phyloP scores from a whole-genome alignment of 164 flowering plant species.

The Paratinospora sagittata region DNA sequence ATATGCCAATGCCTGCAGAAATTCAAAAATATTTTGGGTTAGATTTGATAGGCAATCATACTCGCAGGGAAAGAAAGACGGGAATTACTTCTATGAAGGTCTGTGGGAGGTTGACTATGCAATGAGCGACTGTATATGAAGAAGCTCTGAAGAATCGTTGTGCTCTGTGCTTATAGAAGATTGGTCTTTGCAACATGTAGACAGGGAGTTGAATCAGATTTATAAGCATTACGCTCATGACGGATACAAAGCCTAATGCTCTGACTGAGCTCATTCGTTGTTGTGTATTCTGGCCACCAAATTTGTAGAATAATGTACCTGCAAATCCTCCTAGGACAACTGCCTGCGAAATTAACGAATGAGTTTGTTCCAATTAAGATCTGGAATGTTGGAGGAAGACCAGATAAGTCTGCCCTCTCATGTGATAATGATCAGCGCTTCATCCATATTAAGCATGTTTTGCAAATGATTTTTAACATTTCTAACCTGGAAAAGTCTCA shows the following conservation, averaged over 20 bases:
- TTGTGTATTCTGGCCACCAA: slow-evolving; percentile 23
- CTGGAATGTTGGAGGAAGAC: background rate
- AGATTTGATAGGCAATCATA: background rate
- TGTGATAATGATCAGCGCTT: no score
- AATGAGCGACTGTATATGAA: slow-evolving; percentile 22
- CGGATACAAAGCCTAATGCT: slow-evolving; percentile 28
- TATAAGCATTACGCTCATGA: slow-evolving; percentile 30
- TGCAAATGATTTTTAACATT: background rate
- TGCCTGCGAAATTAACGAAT: slow-evolving; percentile 18
- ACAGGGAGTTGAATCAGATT: slow-evolving; percentile 29
- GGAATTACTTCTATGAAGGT: slow-evolving; percentile 20
- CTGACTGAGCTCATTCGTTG: slow-evolving; percentile 24
- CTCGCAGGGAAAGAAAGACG: background rate
- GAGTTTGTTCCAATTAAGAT: no score
- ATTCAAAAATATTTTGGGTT: background rate
- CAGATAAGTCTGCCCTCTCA: background rate
- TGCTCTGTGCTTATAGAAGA: slow-evolving; percentile 31
- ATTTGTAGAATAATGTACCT: slow-evolving; percentile 28
- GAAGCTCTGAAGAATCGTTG: slow-evolving; percentile 31
- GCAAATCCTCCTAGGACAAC: slow-evolving; percentile 20
- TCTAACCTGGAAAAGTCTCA: slow-evolving; percentile 25
- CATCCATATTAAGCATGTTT: no score
- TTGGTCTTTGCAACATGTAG: slow-evolving; percentile 29
- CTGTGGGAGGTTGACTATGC: slow-evolving; percentile 28
- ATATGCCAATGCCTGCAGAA: slow-evolving; percentile 29